Evolutionary conservation across 2,329 filamentous ascomycete species (phyloP).

Genomic region (Microdochium trichocladiopsis): DNA sequence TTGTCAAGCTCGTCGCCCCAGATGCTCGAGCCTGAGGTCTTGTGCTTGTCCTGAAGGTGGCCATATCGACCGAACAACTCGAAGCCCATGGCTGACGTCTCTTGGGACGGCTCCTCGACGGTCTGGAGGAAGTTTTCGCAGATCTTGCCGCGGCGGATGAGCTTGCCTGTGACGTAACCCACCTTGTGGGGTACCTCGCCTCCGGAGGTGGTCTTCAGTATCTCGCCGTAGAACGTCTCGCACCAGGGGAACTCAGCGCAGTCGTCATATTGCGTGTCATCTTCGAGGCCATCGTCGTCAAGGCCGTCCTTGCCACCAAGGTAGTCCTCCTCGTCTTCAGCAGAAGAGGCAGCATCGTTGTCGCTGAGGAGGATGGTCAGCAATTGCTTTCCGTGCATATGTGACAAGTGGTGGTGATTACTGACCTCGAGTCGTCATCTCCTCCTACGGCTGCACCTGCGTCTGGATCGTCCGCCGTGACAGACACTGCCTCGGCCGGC

Average conservation of each 20-base stretch:
- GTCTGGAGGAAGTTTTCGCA: neutral
- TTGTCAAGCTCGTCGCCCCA: conserved; percentile 20
- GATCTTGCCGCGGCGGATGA: neutral
- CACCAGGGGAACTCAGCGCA: neutral
- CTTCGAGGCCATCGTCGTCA: neutral
- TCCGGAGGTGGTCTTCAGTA: neutral
- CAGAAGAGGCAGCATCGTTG: neutral
- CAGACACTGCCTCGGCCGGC: no score
- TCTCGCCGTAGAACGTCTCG: neutral
- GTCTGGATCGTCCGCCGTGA: no score
- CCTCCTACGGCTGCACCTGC: no score
- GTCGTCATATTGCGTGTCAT: neutral
- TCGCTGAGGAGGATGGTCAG: neutral
- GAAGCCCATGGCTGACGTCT: conserved; percentile 9
- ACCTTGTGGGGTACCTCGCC: neutral
- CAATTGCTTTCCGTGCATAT: no score
- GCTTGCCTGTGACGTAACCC: neutral
- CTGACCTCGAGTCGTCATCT: no score
- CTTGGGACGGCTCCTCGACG: neutral
- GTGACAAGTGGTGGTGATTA: no score
- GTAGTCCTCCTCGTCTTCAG: neutral
- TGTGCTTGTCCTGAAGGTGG: conserved; percentile 21
- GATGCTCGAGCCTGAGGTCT: conserved; percentile 15
- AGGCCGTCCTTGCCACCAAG: neutral
- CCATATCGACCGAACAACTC: conserved; percentile 29